Conservation (phyloP, 169 alveolate species). For the Plasmodium reichenowi region DNA sequence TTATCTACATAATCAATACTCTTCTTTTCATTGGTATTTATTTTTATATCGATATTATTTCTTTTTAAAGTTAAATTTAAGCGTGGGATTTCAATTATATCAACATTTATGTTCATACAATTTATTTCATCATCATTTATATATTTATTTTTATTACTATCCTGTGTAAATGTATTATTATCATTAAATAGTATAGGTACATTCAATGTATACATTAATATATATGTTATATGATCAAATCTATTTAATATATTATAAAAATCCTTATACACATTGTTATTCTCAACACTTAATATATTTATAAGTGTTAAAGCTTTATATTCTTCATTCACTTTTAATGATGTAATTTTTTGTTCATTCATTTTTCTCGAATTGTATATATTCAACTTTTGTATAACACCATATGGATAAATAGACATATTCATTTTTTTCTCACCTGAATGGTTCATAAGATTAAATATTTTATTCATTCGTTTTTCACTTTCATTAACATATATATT, state of each 20-base stretch:
- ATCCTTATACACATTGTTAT: constrained; percentile 63
- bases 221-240: constrained; percentile 69
- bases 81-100: constrained; percentile 65
- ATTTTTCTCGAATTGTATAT: constrained; percentile 9
- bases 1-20: background rate
- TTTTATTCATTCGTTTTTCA: too few relatives aligned
- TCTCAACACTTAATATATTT: constrained; percentile 57
- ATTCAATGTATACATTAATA: constrained; percentile 58
- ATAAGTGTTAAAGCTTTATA: constrained; percentile 55
- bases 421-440: background rate
- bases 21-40: background rate
- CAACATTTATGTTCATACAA: constrained; percentile 13
- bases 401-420: constrained; percentile 5
- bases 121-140: background rate
- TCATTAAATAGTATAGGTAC: constrained; percentile 40
- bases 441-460: background rate
- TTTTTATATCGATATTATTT: constrained; percentile 35
- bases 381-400: constrained; percentile 52
- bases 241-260: constrained; percentile 53
- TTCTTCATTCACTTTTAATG: constrained; percentile 48
- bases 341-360: constrained; percentile 17
- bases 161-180: background rate
- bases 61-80: constrained; percentile 53
- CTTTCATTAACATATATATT: background rate
- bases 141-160: background rate